Base-by-base conservation (phyloP, 495 filamentous ascomycete genomes). In the Lichina pygmaea region DNA sequence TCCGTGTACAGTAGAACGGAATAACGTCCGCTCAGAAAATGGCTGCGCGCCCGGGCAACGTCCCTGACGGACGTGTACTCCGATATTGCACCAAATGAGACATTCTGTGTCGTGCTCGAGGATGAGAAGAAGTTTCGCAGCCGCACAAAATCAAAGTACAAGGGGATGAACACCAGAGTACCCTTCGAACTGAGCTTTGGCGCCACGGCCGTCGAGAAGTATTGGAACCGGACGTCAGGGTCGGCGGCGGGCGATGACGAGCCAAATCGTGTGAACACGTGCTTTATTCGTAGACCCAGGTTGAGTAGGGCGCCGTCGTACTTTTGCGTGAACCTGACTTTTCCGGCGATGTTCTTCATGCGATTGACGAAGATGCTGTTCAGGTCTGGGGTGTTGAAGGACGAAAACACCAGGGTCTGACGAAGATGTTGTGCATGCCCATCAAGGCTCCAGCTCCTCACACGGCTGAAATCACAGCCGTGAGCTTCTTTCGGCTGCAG, bases 121-220 rank as follows among this genome's bases (percentile, higher is more conserved):
- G 70, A 78, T 41, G 82, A 70, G 48, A 95, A 78, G 65, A 84
- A 78, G 62, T 95, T 97, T 43, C 89, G 74, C 46, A 95, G 63
- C 44, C 86, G 78, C 41, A 93, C 74, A 55, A 94, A 95, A 61
- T 97, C 89, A 37, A 92, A 72, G 61, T 91, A 94, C 7, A 77
- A 81, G 0, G 89, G 81, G 44, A 95, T 73, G 65, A 92, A 93
- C 52, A 94, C 66, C 39, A 95, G 56, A 0, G 77, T 78, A 32
- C 86, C 75, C 2, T 58, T 55, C 31, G 41, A 16, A 33, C 43
- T 34, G 31, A 97, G 65, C 7, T 68, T 60, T 7, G 89, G 86
- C 8, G 94, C 56, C 44, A 93, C 60, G 24, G 80, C 72, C 16
- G 75, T 73, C 31, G 70, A 80, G 62, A 95, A 95, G 60, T 84